phyloP scores from a whole-genome alignment of 495 filamentous ascomycete genomes.

The Daldinia concentrica region DNA sequence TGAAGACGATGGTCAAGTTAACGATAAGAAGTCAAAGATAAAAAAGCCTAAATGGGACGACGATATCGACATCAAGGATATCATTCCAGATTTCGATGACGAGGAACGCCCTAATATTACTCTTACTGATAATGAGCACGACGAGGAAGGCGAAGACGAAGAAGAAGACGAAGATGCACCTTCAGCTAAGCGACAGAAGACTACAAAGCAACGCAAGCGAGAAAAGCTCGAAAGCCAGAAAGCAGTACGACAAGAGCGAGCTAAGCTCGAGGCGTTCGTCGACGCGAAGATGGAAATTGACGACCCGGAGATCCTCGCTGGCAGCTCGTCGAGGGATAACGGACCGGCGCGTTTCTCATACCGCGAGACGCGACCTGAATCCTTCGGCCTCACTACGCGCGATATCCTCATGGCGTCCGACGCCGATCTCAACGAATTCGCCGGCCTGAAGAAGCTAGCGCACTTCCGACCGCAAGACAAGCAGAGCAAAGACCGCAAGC shows the following conservation, averaged over 20 bases:
- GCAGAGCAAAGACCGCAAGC: conserved; percentile 87
- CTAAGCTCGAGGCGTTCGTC: conserved; percentile 86
- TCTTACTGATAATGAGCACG: conserved; percentile 58
- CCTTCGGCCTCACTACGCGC: conserved; percentile 85
- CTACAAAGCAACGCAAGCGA: conserved; percentile 68
- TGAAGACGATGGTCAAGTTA: conserved; percentile 44
- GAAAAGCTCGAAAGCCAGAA: conserved; percentile 77
- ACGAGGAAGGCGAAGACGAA: conserved; percentile 44
- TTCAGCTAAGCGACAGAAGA: conserved; percentile 66
- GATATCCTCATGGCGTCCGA: conserved; percentile 95
- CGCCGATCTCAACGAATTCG: conserved; percentile 85
- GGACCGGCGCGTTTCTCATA: conserved; percentile 73
- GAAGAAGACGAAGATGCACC: conserved; percentile 53
- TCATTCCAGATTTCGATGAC: conserved; percentile 86
- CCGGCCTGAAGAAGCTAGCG: conserved; percentile 93
- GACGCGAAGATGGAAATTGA: conserved; percentile 82
- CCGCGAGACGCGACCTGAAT: conserved; percentile 88
- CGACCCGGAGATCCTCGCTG: conserved; percentile 64
- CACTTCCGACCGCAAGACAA: conserved; percentile 86
- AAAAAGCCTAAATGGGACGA: conserved; percentile 97
- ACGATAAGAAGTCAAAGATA: conserved; percentile 46
- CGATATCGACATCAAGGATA: conserved; percentile 94
- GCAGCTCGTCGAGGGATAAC: conserved; percentile 38
- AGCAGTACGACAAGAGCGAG: conserved; percentile 76
- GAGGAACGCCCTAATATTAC: conserved; percentile 61